Base-by-base conservation (phyloP, 495 filamentous ascomycete genomes). In the Penicillium simplicissimum region DNA sequence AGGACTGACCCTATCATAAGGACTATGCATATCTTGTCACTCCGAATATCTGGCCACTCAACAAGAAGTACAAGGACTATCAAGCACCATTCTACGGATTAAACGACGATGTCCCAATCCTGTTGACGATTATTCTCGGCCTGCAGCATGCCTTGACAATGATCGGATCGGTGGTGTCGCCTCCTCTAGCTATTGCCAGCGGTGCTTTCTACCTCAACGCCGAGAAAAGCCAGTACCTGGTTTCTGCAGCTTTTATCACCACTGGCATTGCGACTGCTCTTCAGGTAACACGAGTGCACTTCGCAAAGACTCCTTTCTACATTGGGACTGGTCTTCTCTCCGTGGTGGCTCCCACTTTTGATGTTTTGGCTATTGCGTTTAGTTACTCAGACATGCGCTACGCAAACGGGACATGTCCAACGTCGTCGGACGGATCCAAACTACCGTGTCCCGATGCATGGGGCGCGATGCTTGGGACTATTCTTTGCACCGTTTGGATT, bases 241-340 rank as follows among this genome's bases (percentile, higher is more conserved):
- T 96, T 13, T 94, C 91, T 0, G 92, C 90, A 4, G 88, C 90
- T 0, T 78, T 95, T 63, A 93, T 96, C 65, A 89, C 92, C 25
- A 90, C 85, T 34, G 91, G 91, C 33, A 81, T 92, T 21, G 81
- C 93, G 21, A 91, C 90, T 0, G 79, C 83, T n/a, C 78, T 96
- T 10, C 91, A 96, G 71, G 92, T 95, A 63, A 93, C 89, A 0
- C 74, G 91, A 28, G 89, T 96, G 61, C 89, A 91, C 68, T 85
- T 96, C 57, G 82, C 77, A 40, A 83, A 82, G 53, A 93, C 90
- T 3, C 88, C 88, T 45, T 92, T 93, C 70, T 93, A 87, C 64
- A 76, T 96, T 63, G 91, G 91, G 28, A 95, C 91, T 0, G 91
- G 91, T 3, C 76, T 94, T 28, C 88, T 95, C 55, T 91, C 88